Conservation (phyloP, 2,329 filamentous ascomycete genomes). For the Ceratocystis cubensis region DNA sequence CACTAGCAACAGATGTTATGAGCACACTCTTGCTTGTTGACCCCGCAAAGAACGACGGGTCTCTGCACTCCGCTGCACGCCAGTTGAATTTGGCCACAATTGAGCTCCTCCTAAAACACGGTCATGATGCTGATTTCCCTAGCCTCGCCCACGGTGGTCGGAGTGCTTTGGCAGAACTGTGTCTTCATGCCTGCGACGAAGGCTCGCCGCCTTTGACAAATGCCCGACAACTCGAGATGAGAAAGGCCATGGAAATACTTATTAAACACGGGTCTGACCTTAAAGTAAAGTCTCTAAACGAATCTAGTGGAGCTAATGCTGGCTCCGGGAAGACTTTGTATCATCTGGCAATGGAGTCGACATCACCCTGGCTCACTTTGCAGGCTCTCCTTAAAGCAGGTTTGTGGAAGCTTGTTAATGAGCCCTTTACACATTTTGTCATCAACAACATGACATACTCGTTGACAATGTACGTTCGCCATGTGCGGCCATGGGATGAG, state of each 20-base stretch:
- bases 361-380: constrained; percentile 42
- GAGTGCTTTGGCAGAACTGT: constrained; percentile 51
- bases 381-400: constrained; percentile 48
- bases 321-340: constrained; percentile 39
- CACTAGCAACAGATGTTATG: constrained; percentile 43
- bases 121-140: constrained; percentile 53
- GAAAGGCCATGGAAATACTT: constrained; percentile 44
- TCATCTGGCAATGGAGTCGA: constrained; percentile 46
- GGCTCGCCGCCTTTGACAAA: constrained; percentile 33
- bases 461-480: constrained; percentile 48
- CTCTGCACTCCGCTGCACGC: constrained; percentile 51
- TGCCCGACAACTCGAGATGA: constrained; percentile 41
- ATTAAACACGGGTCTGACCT: constrained; percentile 46
- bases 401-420: constrained; percentile 53
- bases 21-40: constrained; percentile 42
- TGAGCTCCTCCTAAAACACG: constrained; percentile 43
- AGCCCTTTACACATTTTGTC: constrained; percentile 43
- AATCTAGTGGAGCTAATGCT: not conserved
- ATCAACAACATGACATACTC: constrained; percentile 47
- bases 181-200: constrained; percentile 39
- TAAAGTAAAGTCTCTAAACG: constrained; percentile 39
- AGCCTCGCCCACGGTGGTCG: constrained; percentile 50
- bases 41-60: constrained; percentile 50
- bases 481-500: constrained; percentile 28
- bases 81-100: constrained; percentile 46